Evolutionary conservation across 2,329 filamentous ascomycete genomes (phyloP), one percentile per base, ranked within the genome.

Genomic region (Monilinia vaccinii-corymbosi): DNA sequence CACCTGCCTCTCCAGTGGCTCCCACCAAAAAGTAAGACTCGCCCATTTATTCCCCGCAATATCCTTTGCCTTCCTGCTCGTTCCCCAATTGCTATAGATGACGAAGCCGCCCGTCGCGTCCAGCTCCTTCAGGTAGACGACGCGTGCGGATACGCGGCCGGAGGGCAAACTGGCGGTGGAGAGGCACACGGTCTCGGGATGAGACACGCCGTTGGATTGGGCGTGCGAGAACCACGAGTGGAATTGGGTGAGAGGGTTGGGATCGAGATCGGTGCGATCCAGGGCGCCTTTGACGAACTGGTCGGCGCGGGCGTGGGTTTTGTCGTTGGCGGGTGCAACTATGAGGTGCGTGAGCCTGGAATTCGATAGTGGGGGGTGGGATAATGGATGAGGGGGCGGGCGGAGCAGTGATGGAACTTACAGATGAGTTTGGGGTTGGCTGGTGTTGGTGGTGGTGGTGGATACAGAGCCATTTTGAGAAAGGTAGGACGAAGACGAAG

Each of bases 101-200:
- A 97, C 91, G 75, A 95, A 99, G 18, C 92, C 91, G 6, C 55
- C 23, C 73, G 28, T 75, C 6, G 74, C 68, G 73, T 97, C 92
- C 28, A 97, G 84, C 78, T 97, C 94, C 76, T 99, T 99, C 66
- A 99, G 81, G 75, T 97, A 99, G 42, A 99, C 91, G 67, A 91
- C 81, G 61, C 94, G 89, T 4, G 89, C 86, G 50, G 85, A 91
- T 23, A 97, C 88, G 50, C 88, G 86, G 62, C 94, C 94, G 0
- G 85, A 88, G 1, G 93, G 93, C 5, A 97, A 81, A 28, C 81
- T 78, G 0, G 92, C 91, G 0, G 94, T 99, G 4, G 91, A 88
- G 1, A 99, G 79, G 1, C 87, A 91, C 70, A 91, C 91, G 1
- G 94, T 89, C 75, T 99, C 94, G 1, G 93, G 92, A 67, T 95